A percentile compares a stretch with the other conserved stretches of the same genome.
Conservation (phyloP, 2,329 filamentous ascomycete genomes). For the Eutypa lata region DNA sequence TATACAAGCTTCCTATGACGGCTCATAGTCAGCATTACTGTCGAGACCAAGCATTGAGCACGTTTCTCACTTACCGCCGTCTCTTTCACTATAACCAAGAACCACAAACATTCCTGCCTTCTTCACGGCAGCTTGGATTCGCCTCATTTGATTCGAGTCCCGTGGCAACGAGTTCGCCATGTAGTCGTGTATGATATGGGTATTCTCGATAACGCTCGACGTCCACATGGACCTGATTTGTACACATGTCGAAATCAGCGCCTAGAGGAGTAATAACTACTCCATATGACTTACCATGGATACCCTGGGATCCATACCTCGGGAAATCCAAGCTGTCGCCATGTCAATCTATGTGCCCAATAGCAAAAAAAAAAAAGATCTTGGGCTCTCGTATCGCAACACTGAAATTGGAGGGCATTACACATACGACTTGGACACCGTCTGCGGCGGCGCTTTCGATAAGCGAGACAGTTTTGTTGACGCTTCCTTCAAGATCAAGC, state of each 20-base stretch:
- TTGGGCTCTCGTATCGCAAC: no score
- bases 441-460: conserved; percentile 53
- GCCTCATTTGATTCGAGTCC: conserved; percentile 41
- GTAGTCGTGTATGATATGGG: conserved; percentile 33
- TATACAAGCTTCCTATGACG: conserved; percentile 36
- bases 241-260: conserved; percentile 23
- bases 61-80: conserved; percentile 22
- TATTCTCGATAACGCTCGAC: conserved; percentile 37
- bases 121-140: conserved; percentile 37
- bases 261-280: conserved; percentile 1
- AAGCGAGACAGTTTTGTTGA: conserved; percentile 54
- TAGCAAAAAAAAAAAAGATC: background rate
- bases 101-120: conserved; percentile 44
- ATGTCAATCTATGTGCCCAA: background rate
- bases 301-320: conserved; percentile 56
- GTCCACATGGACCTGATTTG: conserved; percentile 34
- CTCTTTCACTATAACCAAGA: conserved; percentile 48
- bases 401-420: background rate
- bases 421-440: conserved; percentile 43
- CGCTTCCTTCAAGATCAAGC: conserved; percentile 53
- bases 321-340: conserved; percentile 43
- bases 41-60: background rate
- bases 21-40: background rate
- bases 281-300: conserved; percentile 36
- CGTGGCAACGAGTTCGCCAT: conserved; percentile 31